These are phyloP conservation scores for Paraconiothyrium brasiliense DNA, from an alignment of 2,329 filamentous ascomycete species.

Conservation along the genomic window DNA sequence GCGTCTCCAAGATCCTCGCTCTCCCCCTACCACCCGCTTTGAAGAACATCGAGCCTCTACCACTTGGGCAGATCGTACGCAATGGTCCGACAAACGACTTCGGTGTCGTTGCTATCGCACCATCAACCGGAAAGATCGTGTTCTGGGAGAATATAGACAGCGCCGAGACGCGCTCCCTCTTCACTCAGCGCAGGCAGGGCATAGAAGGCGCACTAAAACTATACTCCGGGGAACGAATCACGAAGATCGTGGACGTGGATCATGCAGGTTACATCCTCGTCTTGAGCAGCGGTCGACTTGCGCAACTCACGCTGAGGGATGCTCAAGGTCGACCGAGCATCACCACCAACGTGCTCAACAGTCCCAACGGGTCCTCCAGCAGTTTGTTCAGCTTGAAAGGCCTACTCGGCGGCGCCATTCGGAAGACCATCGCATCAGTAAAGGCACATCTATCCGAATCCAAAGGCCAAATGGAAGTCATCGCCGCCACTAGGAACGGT, in stretches of 20 bases:
- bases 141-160: conserved; percentile 97
- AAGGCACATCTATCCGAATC: conserved; percentile 75
- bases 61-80: conserved; percentile 83
- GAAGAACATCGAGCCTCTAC: conserved; percentile 75
- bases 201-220: conserved; percentile 80
- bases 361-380: conserved; percentile 65
- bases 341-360: conserved; percentile 77
- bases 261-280: conserved; percentile 85
- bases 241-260: conserved; percentile 83
- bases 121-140: conserved; percentile 82
- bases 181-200: conserved; percentile 81
- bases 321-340: conserved; percentile 85
- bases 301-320: conserved; percentile 87
- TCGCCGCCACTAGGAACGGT: conserved; percentile 80
- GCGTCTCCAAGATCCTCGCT: conserved; percentile 76
- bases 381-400: conserved; percentile 84
- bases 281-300: conserved; percentile 85
- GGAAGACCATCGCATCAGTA: conserved; percentile 82
- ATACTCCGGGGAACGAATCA: conserved; percentile 79
- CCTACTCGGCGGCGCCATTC: conserved; percentile 74
- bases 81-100: conserved; percentile 81
- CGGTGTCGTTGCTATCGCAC: conserved; percentile 86
- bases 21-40: conserved; percentile 81
- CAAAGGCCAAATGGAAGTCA: conserved; percentile 84
- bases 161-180: conserved; percentile 83